These are phyloP conservation scores for Teratosphaeria zuluensis DNA, from an alignment of 2,329 filamentous ascomycete genomes.

Conservation along the genomic window DNA sequence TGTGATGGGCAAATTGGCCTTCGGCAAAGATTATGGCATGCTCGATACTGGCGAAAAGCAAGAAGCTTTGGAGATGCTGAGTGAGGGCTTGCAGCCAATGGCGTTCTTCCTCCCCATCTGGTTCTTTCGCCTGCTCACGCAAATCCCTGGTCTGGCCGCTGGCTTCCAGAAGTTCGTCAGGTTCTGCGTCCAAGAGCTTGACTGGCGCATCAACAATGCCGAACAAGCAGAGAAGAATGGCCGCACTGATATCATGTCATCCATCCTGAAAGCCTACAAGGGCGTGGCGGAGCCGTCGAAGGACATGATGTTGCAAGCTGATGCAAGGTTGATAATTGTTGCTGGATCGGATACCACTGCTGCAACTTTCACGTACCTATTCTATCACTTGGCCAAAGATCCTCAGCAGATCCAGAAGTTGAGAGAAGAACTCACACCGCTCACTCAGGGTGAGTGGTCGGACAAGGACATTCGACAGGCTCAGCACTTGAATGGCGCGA, in stretches of 20 bases:
- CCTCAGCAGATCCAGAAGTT: constrained; percentile 23
- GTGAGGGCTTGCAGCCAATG: constrained; percentile 22
- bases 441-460: constrained; percentile 17
- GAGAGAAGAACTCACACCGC: constrained; percentile 25
- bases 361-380: constrained; percentile 31
- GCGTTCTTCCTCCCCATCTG: constrained; percentile 24
- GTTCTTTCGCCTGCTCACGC: constrained; percentile 26
- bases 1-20: constrained; percentile 31
- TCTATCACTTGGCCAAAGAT: constrained; percentile 31
- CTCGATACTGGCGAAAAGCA: constrained; percentile 18
- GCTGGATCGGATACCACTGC: constrained; percentile 36
- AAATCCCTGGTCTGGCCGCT: constrained; percentile 26
- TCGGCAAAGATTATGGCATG: constrained; percentile 15
- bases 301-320: constrained; percentile 22
- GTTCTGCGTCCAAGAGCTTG: constrained; percentile 28
- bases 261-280: constrained; percentile 23
- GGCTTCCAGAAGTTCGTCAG: constrained; percentile 29
- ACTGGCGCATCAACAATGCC: constrained; percentile 24
- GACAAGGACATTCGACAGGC: constrained; percentile 14
- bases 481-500: constrained; percentile 16
- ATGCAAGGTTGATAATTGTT: constrained; percentile 27
- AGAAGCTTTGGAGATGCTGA: constrained; percentile 28
- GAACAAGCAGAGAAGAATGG: constrained; percentile 9
- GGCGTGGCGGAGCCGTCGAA: constrained; percentile 17
- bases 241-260: constrained; percentile 22